A percentile compares a stretch with the other conserved stretches of the same genome.
These are phyloP conservation scores for Blastomyces percursus DNA, from an alignment of 2,329 filamentous ascomycete species.

Conservation along the genomic window DNA sequence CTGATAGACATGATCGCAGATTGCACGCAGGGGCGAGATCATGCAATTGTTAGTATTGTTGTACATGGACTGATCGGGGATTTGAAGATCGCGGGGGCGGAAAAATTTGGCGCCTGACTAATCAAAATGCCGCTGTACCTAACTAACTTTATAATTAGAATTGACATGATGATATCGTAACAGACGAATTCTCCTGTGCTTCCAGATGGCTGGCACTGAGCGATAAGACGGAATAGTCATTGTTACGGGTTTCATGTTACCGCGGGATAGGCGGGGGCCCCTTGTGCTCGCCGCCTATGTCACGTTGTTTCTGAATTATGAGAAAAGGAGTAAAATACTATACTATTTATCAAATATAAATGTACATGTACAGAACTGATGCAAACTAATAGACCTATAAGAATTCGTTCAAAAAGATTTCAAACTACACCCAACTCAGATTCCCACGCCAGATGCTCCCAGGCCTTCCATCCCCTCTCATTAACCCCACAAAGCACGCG, in stretches of 20 bases:
- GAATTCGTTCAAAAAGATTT: background rate
- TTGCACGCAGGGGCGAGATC: background rate
- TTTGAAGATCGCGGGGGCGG: too few relatives aligned
- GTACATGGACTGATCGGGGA: background rate
- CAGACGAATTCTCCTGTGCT: too few relatives aligned
- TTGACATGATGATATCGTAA: too few relatives aligned
- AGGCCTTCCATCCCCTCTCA: background rate
- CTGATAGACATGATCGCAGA: conserved; percentile 12
- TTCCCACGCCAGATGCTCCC: background rate
- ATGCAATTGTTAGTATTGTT: background rate
- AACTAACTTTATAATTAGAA: too few relatives aligned
- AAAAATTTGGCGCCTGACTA: background rate
- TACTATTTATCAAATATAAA: background rate
- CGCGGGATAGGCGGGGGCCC: too few relatives aligned
- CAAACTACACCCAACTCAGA: background rate
- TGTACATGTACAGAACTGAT: background rate
- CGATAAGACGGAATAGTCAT: too few relatives aligned
- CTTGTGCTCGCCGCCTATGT: background rate
- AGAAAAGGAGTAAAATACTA: background rate
- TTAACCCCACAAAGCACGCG: background rate
- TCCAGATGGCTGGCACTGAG: too few relatives aligned
- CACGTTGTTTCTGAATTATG: too few relatives aligned
- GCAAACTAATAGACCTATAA: background rate
- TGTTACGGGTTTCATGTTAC: too few relatives aligned
- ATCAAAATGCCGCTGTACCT: too few relatives aligned